Evolutionary conservation across 2,329 filamentous ascomycete species (phyloP).

Genomic region (Phaeomoniella chlamydospora): DNA sequence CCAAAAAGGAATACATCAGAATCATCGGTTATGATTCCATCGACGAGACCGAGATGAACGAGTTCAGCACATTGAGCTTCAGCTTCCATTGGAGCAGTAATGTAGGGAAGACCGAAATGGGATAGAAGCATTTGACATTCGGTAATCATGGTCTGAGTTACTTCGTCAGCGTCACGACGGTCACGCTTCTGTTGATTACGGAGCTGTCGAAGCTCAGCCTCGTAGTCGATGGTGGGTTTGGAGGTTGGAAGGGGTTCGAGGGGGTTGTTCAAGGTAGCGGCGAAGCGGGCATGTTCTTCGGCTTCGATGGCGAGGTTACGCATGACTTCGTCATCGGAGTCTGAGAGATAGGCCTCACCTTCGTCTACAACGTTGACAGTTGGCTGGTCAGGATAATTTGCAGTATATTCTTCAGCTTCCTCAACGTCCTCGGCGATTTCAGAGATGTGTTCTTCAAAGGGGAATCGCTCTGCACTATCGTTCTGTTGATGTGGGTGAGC

Average conservation of each 20-base stretch:
- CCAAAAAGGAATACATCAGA: constrained; percentile 95
- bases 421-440: constrained; percentile 11
- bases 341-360: constrained; percentile 53
- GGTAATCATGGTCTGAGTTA: constrained; percentile 87
- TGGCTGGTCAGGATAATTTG: constrained; percentile 13
- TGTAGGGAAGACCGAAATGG: constrained; percentile 87
- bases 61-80: constrained; percentile 95
- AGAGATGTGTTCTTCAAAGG: constrained; percentile 1
- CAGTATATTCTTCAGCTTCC: constrained; percentile 13
- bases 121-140: constrained; percentile 86
- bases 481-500: constrained; percentile 5
- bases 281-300: constrained; percentile 87
- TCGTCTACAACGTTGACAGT: constrained; percentile 25
- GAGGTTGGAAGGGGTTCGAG: constrained; percentile 31
- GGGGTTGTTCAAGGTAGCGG: constrained; percentile 57
- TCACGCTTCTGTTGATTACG: constrained; percentile 95
- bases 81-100: constrained; percentile 97
- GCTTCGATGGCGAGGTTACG: constrained; percentile 77
- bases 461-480: constrained; percentile 8
- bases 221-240: constrained; percentile 63
- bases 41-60: constrained; percentile 72
- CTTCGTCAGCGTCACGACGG: constrained; percentile 86
- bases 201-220: constrained; percentile 71
- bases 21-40: constrained; percentile 95
- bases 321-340: constrained; percentile 82